These are phyloP conservation scores for Termitomyces sp. DNA, from an alignment of 768 basidiomycete species.

Conservation along the genomic window DNA sequence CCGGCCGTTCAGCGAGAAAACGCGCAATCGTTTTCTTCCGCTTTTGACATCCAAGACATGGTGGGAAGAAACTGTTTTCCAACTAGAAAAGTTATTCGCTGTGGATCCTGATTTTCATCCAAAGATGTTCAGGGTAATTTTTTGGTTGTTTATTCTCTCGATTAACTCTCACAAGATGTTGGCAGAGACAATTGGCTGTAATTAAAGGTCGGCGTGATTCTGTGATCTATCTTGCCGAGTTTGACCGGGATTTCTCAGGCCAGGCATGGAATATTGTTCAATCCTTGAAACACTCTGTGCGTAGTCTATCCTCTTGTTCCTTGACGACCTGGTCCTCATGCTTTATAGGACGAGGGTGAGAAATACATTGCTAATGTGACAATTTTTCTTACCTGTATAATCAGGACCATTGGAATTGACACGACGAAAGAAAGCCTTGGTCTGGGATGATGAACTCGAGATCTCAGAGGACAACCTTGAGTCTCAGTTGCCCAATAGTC, in stretches of 20 bases:
- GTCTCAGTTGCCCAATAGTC: slow-evolving; percentile 23
- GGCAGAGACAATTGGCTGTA: slow-evolving; percentile 84
- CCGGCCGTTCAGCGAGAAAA: slow-evolving; percentile 79
- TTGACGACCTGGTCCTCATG: neutral
- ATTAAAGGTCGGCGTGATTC: slow-evolving; percentile 56
- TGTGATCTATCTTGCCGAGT: neutral
- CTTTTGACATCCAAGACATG: slow-evolving; percentile 78
- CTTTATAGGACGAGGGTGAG: slow-evolving; percentile 70
- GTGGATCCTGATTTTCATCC: slow-evolving; percentile 86
- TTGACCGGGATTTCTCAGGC: slow-evolving; percentile 28
- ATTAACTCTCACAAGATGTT: neutral
- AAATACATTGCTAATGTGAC: neutral
- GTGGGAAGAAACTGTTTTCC: slow-evolving; percentile 87
- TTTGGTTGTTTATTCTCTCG: neutral
- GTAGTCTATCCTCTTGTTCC: slow-evolving; percentile 22
- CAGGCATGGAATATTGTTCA: slow-evolving; percentile 91
- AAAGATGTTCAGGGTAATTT: slow-evolving; percentile 75
- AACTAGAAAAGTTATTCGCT: slow-evolving; percentile 72
- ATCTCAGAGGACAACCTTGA: slow-evolving; percentile 54
- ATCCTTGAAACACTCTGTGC: slow-evolving; percentile 71
- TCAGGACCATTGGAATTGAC: slow-evolving; percentile 88
- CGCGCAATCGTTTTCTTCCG: slow-evolving; percentile 78
- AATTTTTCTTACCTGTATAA: slow-evolving; percentile 10
- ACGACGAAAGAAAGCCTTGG: slow-evolving; percentile 72
- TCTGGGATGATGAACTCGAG: slow-evolving; percentile 87